These are phyloP conservation scores for Arachnomyces sp. DNA, from an alignment of 2,329 filamentous ascomycete species.

Conservation along the genomic window DNA sequence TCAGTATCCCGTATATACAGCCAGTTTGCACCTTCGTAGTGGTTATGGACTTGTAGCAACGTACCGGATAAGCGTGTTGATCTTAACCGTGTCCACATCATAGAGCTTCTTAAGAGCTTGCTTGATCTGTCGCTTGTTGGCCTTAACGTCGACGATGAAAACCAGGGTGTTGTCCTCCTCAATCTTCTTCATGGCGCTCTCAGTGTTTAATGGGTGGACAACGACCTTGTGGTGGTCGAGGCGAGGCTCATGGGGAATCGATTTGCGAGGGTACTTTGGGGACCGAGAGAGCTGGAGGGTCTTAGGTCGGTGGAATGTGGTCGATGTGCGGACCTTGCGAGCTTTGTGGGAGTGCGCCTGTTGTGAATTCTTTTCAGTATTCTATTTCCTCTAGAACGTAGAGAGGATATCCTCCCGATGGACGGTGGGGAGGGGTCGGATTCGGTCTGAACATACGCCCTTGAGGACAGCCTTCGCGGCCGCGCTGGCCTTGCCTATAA, in stretches of 20 bases:
- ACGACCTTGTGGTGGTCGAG: constrained; percentile 98
- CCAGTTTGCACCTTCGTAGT: neutral
- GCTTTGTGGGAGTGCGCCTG: constrained; percentile 73
- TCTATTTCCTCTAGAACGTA: constrained; percentile 15
- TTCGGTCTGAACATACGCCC: constrained; percentile 61
- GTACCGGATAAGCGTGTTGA: constrained; percentile 98
- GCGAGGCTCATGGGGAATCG: constrained; percentile 76
- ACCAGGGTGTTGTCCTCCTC: constrained; percentile 99
- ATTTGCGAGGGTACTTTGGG: constrained; percentile 96
- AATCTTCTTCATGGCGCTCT: constrained; percentile 99
- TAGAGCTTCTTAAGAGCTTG: constrained; percentile 97
- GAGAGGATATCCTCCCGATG: constrained; percentile 39
- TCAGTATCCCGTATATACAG: neutral
- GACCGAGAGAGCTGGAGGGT: constrained; percentile 82
- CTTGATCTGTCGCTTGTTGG: constrained; percentile 99
- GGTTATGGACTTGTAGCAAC: constrained; percentile 25
- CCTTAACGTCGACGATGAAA: constrained; percentile 94
- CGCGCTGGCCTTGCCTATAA: constrained; percentile 63
- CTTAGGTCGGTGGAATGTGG: constrained; percentile 97
- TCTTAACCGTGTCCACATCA: constrained; percentile 95
- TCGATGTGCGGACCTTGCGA: constrained; percentile 84
- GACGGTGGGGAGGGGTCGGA: neutral
- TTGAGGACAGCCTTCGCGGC: constrained; percentile 94
- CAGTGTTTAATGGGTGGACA: constrained; percentile 97
- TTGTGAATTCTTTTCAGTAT: constrained; percentile 20